Evolutionary conservation across 306 rosid genomes (phyloP), one percentile per base, ranked within the genome.

Genomic region (Boehmeria nivea): DNA sequence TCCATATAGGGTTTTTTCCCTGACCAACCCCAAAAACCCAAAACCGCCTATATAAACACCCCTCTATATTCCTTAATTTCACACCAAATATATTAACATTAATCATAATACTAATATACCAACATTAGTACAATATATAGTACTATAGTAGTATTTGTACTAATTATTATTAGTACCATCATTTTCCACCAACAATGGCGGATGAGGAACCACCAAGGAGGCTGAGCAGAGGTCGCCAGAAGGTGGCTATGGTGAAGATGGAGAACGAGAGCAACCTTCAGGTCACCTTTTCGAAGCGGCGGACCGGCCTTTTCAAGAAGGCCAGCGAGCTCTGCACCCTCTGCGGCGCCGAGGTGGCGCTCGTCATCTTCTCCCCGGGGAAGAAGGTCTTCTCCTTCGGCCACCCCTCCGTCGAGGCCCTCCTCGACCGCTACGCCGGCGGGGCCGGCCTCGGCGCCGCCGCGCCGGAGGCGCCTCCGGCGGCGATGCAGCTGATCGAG

Each of bases 271-370:
- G 72, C 28, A 66, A 59, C 26, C 70, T 69, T 0, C 78, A 70
- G 42, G 80, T 76, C 6, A 66, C 86, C 0, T 73, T 76, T 68
- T 76, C 86, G 0, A 81, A 76, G 64, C 64, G 80, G 8, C 63
- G 80, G 0, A 18, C 60, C 0, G 77, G 82, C 1, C 54, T 81
- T 1, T 81, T 76, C 26, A 81, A 81, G 70, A 80, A 76, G 28
- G 86, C 80, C 7, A 73, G 80, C 15, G 83, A 81, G 65, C 43
- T 81, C 1, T 60, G 73, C 12, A 70, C 75, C 19, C 20, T 81
- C 22, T 81, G 86, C 25, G 83, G 65, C 0, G 73, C 54, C 0
- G 78, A 76, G 27, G 39, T 76, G 24, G 72, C 61, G 24, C 51
- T 76, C 25, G 26, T 80, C 5, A 71, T 76, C 10, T 76, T 80